Evolutionary conservation across 768 basidiomycete species (phyloP).

Genomic region (Suillus subluteus): DNA sequence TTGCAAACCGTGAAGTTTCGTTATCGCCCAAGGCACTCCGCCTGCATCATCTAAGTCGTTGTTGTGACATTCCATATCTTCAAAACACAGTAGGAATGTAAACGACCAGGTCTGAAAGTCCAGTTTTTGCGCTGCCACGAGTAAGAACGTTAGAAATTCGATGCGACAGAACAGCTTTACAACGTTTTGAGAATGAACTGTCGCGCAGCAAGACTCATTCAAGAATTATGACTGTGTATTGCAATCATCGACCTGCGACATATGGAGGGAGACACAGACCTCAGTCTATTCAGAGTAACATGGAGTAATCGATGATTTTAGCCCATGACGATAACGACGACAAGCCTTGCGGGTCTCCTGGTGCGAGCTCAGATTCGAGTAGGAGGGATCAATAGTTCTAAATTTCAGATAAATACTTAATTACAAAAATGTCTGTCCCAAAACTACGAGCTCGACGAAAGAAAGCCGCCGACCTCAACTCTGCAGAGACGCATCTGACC

Average conservation of each 20-base stretch:
- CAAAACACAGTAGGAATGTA: background rate
- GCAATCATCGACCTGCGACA: background rate
- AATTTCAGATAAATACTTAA: conserved; percentile 1
- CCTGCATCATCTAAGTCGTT: background rate
- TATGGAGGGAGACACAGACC: background rate
- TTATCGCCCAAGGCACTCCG: background rate
- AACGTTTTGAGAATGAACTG: background rate
- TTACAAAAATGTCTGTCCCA: conserved; percentile 54
- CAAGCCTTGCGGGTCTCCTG: background rate
- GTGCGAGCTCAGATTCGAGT: background rate
- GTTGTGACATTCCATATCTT: background rate
- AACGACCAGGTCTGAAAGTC: background rate
- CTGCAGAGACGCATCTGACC: conserved; percentile 55
- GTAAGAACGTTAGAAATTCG: background rate
- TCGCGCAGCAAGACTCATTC: background rate
- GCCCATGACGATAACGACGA: too few relatives aligned
- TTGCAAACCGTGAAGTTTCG: background rate
- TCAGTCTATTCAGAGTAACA: background rate
- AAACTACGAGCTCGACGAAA: conserved; percentile 62
- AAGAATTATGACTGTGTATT: background rate
- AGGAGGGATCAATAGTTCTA: background rate
- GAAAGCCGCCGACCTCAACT: conserved; percentile 55
- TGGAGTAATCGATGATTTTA: background rate
- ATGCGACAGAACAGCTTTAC: background rate
- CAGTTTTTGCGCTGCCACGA: background rate